phyloP scores from a whole-genome alignment of 139 green algal species.

The Bryopsis sp. region DNA sequence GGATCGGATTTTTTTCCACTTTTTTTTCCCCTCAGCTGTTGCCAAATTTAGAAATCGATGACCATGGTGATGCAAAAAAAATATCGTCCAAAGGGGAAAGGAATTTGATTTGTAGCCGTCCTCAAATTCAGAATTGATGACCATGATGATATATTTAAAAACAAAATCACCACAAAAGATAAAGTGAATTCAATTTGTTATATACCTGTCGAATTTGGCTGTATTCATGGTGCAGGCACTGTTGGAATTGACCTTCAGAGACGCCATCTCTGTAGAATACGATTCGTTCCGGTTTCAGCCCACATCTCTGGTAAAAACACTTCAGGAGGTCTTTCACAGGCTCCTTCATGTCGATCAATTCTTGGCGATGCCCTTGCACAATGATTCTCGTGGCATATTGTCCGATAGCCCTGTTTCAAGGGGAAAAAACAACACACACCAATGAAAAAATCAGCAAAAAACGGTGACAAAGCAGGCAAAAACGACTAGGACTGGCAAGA shows the following conservation, averaged over 20 bases:
- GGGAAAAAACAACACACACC: neutral
- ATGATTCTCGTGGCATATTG: neutral
- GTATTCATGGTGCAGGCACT: conserved; percentile 10
- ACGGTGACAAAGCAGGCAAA: too few relatives aligned
- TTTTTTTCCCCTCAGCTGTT: neutral
- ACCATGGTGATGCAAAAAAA: neutral
- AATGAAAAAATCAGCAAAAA: neutral
- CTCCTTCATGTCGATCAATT: conserved; percentile 15
- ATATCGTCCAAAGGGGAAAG: neutral
- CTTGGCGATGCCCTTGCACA: neutral
- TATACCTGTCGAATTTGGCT: conserved; percentile 21
- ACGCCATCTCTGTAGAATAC: conserved; percentile 20
- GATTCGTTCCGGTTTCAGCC: conserved; percentile 9
- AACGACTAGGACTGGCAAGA: too few relatives aligned
- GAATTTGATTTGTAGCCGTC: neutral
- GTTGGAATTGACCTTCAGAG: conserved; percentile 18
- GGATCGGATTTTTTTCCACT: neutral
- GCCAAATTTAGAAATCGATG: neutral
- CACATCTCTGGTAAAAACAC: conserved; percentile 6
- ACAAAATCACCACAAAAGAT: neutral
- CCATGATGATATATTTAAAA: neutral
- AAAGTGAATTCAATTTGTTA: conserved; percentile 11
- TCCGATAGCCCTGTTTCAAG: neutral
- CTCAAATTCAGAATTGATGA: neutral
- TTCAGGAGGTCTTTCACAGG: conserved; percentile 14